Conservation (phyloP, 345 rosid species). For the Nasturtium officinale region DNA sequence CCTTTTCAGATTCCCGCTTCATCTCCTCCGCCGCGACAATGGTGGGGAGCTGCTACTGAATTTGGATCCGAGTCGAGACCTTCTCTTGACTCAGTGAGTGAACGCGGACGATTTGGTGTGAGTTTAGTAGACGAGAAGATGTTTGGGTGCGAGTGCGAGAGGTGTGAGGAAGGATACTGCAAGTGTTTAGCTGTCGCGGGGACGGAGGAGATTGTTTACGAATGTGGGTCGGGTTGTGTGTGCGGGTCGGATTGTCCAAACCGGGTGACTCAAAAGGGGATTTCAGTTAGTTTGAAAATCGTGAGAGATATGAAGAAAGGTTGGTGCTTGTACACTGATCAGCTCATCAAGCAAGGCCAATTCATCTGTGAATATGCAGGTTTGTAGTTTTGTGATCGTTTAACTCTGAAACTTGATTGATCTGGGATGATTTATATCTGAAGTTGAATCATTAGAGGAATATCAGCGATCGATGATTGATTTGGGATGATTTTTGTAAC, state of each 20-base stretch:
- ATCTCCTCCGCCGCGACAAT: conserved; percentile 50
- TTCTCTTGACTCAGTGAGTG: not conserved
- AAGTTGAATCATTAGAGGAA: not conserved
- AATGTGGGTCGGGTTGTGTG: conserved; percentile 71
- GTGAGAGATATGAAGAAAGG: conserved; percentile 69
- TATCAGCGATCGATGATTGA: not conserved
- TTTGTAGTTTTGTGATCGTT: conserved; percentile 21
- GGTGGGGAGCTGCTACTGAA: conserved; percentile 51
- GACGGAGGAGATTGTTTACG: conserved; percentile 52
- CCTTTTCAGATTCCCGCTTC: conserved; percentile 58
- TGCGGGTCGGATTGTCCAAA: conserved; percentile 65
- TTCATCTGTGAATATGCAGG: conserved; percentile 92
- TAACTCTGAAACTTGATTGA: not conserved
- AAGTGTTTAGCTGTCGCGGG: conserved; percentile 44
- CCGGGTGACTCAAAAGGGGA: conserved; percentile 66
- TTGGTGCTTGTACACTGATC: conserved; percentile 79
- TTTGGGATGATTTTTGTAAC: not conserved
- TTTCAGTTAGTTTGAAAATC: conserved; percentile 62
- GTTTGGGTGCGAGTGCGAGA: conserved; percentile 54
- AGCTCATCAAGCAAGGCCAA: conserved; percentile 60
- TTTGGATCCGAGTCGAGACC: not conserved
- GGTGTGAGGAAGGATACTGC: conserved; percentile 52
- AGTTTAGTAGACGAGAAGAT: conserved; percentile 35
- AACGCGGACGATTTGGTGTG: conserved; percentile 19
- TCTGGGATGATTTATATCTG: not conserved